Base-by-base conservation (phyloP, 2,329 filamentous ascomycete genomes). In the Bipolaris zeicola region DNA sequence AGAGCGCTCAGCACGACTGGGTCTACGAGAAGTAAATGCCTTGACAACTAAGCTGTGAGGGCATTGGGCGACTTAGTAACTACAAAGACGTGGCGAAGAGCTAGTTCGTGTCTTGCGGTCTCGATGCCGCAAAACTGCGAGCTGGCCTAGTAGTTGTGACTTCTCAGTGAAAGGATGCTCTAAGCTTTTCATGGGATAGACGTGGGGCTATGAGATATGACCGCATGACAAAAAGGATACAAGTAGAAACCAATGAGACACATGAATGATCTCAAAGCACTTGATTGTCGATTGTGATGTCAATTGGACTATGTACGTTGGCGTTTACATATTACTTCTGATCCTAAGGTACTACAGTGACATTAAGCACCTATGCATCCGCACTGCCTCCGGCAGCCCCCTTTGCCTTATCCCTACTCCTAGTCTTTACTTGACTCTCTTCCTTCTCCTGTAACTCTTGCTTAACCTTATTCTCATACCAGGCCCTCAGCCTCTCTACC, bases 1-100 rank as follows among this genome's bases (percentile, higher is more conserved):
- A 95, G 87, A 83, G 84, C 70, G 84, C 90, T 78, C 86, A 91
- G 83, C 86, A 90, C 82, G 87, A 90, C 85, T 98, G 95, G 95
- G 85, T 98, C 85, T 98, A 97, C 85, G 95, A 99, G 90, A 94
- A 96, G 86, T 62, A 62, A 50, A 61, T 50, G 41, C 26, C 39
- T 43, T 39, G 28, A 52, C 8, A 28, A 28, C 42, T 36, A 52
- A n/a, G 34, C 24, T 10, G 26, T 57, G 24, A 24, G 50, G 33
- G 53, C 36, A 14, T 31, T 41, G 50, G 28, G 26, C 34, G 28
- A 50, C 18, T 22, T 39, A 51, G 53, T 60, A 62, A 54, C 44
- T 43, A 37, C 31, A 20, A 37, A 13, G 26, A 22, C 11, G 39
- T 14, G 16, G 24, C 52, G 54, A 44, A 56, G 5, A 44, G 26